A percentile compares a stretch with the other conserved stretches of the same genome.
phyloP scores from a whole-genome alignment of 148 eudicot genomes.

The Silene latifolia region DNA sequence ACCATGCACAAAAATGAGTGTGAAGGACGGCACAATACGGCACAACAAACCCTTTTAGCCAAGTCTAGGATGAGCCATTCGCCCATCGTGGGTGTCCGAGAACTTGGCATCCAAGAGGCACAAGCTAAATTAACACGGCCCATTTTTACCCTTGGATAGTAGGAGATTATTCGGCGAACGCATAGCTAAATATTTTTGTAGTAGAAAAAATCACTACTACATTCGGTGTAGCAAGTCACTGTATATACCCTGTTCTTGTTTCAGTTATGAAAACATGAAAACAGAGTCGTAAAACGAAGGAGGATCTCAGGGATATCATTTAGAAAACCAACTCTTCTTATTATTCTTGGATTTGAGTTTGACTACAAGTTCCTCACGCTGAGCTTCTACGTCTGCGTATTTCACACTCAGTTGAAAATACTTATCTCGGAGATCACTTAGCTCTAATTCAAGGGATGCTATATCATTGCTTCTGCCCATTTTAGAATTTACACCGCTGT shows the following conservation, averaged over 20 bases:
- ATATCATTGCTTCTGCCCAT: slow-evolving; percentile 16
- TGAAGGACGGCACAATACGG: too few species aligned
- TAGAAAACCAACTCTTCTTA: slow-evolving; percentile 63
- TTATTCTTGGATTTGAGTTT: slow-evolving; percentile 55
- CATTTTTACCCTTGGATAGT: too few species aligned
- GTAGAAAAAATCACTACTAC: too few species aligned
- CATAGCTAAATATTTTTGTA: too few species aligned
- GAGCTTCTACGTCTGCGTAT: slow-evolving; percentile 88
- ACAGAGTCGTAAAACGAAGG: not conserved
- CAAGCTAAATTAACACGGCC: too few species aligned
- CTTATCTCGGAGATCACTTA: slow-evolving; percentile 72
- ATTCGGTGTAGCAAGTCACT: not conserved
- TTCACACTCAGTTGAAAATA: slow-evolving; percentile 82
- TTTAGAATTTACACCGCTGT: slow-evolving; percentile 32
- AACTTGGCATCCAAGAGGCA: too few species aligned
- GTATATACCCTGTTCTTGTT: not conserved
- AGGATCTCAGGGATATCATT: slow-evolving; percentile 13
- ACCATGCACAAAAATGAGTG: too few species aligned
- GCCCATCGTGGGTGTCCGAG: too few species aligned
- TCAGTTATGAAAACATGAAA: not conserved
- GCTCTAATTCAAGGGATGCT: slow-evolving; percentile 48
- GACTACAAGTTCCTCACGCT: slow-evolving; percentile 89
- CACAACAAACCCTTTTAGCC: too few species aligned
- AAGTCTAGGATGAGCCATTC: too few species aligned
- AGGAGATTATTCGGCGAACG: too few species aligned